phyloP scores from a whole-genome alignment of 169 alveolate species.

The Amoebophrya sp. region DNA sequence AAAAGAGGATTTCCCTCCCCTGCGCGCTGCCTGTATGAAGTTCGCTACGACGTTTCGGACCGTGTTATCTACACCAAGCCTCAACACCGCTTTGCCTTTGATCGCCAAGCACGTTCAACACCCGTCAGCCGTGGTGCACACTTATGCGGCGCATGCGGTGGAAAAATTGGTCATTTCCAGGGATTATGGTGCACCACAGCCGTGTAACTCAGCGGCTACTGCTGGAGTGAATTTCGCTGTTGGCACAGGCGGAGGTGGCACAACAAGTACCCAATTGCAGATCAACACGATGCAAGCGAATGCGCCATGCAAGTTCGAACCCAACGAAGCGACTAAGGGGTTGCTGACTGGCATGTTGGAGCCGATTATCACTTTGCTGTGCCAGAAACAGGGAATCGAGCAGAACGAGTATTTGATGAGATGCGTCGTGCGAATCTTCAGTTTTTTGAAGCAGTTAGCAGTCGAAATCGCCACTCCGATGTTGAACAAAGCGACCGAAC shows the following conservation, averaged over 20 bases:
- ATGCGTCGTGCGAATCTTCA: neutral
- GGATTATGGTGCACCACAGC: no score
- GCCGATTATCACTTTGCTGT: neutral
- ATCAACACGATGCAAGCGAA: no score
- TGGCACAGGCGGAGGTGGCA: no score
- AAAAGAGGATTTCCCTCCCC: neutral
- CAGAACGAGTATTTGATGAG: slow-evolving; percentile 19
- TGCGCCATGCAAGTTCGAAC: neutral
- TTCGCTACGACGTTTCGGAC: neutral
- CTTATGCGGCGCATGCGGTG: neutral
- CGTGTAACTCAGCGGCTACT: no score
- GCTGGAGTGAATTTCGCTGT: no score
- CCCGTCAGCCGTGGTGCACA: neutral
- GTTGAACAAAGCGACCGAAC: neutral
- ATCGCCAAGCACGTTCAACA: neutral
- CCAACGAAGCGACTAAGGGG: neutral
- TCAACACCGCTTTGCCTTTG: neutral
- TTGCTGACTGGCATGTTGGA: neutral
- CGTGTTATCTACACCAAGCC: neutral
- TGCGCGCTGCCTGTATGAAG: neutral
- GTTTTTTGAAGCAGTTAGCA: neutral
- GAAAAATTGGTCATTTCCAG: neutral
- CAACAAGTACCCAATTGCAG: no score
- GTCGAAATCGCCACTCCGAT: neutral
- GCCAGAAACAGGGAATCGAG: neutral